Base-by-base conservation (phyloP, 306 rosid genomes). In the Vicia faba region DNA sequence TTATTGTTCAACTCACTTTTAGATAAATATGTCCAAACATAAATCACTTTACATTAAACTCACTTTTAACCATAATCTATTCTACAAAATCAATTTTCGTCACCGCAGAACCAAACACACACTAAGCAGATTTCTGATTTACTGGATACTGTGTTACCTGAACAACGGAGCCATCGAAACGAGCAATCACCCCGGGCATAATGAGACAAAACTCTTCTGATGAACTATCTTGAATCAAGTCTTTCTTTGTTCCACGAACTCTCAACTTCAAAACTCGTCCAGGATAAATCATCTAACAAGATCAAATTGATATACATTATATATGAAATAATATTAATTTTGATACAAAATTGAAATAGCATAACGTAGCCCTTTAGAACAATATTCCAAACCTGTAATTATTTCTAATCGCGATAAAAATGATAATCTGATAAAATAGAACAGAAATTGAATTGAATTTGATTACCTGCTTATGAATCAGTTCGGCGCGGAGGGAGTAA, bases 171-270 rank as follows among this genome's bases (percentile, higher is more conserved):
- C 93, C 90, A 77, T 88, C 96, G 65, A 85, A 82, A 61, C 99
- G 99, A 19, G 92, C 95, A 76, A 93, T 75, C 4, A 86, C 89
- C 11, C 99, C 92, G 0, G 89, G 86, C 92, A 90, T 81, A 44
- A 88, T 82, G 65, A 85, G 75, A 63, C 91, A 90, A 79, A 90
- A 91, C 84, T 93, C 99, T 84, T 90, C 97, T 0, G 89, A 82
- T 48, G 92, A 88, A 54, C 86, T 66, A 40, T 84, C 97, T 67
- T 90, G 87, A 63, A 68, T 85, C 80, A 88, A 79, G 67, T 85
- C 97, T 76, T 88, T 90, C 80, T 90, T 93, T 8, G 90, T 82
- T 77, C 99, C 95, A 6, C 90, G 92, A 44, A 93, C 90, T 78
- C 97, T 86, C 68, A 93, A 74, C 83, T 91, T 91, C 36, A 88